Evolutionary conservation across 2,329 filamentous ascomycete species (phyloP), one percentile per base, ranked within the genome.

Genomic region (Aspergillus alliaceus): DNA sequence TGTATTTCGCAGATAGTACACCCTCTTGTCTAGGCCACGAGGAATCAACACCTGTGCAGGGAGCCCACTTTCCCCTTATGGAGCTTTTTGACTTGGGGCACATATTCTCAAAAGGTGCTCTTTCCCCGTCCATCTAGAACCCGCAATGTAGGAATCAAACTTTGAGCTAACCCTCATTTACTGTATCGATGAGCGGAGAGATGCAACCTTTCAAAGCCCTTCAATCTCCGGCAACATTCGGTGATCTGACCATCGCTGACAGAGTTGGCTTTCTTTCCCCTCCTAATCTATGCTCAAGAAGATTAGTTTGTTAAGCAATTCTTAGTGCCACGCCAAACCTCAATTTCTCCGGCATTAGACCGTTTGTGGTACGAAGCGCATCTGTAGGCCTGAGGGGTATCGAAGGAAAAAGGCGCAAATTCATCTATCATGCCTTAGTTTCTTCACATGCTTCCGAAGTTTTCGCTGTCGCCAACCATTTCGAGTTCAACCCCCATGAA

Each of bases 371-470:
- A 24, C 39, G 14, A 20, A 35, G 35, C 48, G 47, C 48, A 56
- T 56, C 29, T 20, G 47, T 25, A 22, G 20, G 14, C 29, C 29
- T 35, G 46, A 49, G 46, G 22, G 39, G 39, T 27, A 12, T 15
- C 7, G 40, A 24, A 20, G n/a, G 9, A 51, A 51, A 56, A 44
- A 50, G 32, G 25, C 53, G 47, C 53, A 56, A 20, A 22, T 31
- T 48, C 44, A 50, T 51, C 48, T 37, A 56, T 51, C 27, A n/a
- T 47, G 51, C 51, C 51, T 29, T 9, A 25, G 24, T 31, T 56
- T 44, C 31, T 56, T 56, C 53, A 56, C 53, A 51, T 56, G 53
- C 53, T 54, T n/a, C 40, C 31, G 40, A 42, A 37, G 15, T 34
- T 35, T n/a, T 20, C 32, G 32, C 22, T 22, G 37, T 48, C 44